Evolutionary conservation across 208 protist species (phyloP).

Genomic region (Crithidia brevicula): DNA sequence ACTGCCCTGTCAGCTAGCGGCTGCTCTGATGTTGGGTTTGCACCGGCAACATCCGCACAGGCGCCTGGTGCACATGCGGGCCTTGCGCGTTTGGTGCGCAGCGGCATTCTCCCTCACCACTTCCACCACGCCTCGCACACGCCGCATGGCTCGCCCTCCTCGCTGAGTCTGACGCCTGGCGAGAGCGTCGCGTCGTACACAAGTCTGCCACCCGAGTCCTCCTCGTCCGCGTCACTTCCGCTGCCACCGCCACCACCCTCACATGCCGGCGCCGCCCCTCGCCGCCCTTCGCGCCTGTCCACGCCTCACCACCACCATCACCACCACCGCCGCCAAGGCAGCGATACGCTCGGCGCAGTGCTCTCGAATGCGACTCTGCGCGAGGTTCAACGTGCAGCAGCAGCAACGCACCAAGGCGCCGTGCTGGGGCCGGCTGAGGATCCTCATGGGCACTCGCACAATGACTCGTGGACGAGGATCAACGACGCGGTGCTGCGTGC

Average conservation of each 20-base stretch:
- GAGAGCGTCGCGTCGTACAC: neutral
- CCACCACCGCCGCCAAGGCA: neutral
- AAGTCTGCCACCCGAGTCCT: neutral
- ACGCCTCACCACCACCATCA: conserved; percentile 7
- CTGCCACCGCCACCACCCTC: too few relatives aligned
- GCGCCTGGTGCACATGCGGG: neutral
- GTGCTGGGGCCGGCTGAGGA: too few relatives aligned
- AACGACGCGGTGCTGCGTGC: too few relatives aligned
- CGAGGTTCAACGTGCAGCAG: too few relatives aligned
- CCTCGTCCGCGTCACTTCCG: neutral
- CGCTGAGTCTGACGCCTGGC: neutral
- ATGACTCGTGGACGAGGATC: too few relatives aligned
- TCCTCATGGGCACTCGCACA: too few relatives aligned
- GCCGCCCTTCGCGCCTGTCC: neutral
- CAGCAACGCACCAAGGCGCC: too few relatives aligned
- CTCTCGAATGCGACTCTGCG: neutral
- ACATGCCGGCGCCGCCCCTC: too few relatives aligned
- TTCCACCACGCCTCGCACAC: conserved; percentile 5
- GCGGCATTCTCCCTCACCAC: neutral
- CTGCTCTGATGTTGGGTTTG: too few relatives aligned
- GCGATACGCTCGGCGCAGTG: conserved; percentile 3
- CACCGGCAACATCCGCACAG: neutral
- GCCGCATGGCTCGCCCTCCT: neutral
- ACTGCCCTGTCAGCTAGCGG: too few relatives aligned
- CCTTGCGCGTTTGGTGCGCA: neutral